Percentiles rank a stretch among this genome's conserved stretches.
phyloP scores from a whole-genome alignment of 306 rosid species.

The Cajanus cajan region DNA sequence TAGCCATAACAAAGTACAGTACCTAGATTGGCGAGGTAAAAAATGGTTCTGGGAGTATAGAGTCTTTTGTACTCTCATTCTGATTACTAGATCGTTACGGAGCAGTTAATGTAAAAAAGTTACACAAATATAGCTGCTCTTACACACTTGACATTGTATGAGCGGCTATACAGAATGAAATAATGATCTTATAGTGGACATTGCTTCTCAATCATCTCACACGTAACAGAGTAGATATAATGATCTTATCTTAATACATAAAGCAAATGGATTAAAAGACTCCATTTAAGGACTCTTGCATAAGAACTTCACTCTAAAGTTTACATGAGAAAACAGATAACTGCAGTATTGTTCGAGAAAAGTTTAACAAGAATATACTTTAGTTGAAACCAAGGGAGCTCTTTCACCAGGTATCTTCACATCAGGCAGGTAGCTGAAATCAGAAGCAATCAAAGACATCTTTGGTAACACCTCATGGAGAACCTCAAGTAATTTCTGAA shows the following conservation, averaged over 20 bases:
- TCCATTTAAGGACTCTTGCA: not conserved
- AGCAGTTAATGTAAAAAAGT: not conserved
- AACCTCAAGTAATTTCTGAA: conserved; percentile 83
- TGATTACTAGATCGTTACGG: not conserved
- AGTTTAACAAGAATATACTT: conserved; percentile 48
- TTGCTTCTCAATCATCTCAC: conserved; percentile 10
- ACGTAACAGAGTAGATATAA: conserved; percentile 6
- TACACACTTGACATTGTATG: not conserved
- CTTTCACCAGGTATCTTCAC: conserved; percentile 84
- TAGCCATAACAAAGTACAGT: not conserved
- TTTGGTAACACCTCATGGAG: conserved; percentile 83
- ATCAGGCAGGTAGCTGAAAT: conserved; percentile 90
- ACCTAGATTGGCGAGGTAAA: not conserved
- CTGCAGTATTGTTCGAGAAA: conserved; percentile 19
- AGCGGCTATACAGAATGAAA: not conserved
- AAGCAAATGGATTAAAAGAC: not conserved
- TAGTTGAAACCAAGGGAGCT: conserved; percentile 96
- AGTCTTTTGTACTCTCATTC: not conserved
- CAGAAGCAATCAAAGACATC: conserved; percentile 97
- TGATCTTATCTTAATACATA: conserved; percentile 9
- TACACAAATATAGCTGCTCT: not conserved
- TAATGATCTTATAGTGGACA: not conserved
- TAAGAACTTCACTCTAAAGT: not conserved
- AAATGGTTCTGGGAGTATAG: not conserved
- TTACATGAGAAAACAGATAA: conserved; percentile 23